Conservation (phyloP, 306 rosid genomes). For the Glycyrrhiza uralensis region DNA sequence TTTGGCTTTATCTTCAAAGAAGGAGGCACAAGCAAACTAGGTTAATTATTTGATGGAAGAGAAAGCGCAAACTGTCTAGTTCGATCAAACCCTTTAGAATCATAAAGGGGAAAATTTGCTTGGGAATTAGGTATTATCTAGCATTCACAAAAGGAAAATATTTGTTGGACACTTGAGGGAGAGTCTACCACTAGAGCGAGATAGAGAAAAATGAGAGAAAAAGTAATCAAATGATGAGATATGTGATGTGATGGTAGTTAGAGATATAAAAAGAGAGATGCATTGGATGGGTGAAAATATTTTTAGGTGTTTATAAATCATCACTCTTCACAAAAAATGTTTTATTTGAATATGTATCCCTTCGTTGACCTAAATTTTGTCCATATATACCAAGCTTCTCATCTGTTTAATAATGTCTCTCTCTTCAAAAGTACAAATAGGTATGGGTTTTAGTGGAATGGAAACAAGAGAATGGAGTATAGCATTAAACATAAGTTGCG, state of each 20-base stretch:
- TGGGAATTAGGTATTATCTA: background rate
- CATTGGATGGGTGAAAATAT: too few relatives aligned
- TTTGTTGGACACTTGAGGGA: too few relatives aligned
- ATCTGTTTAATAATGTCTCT: background rate
- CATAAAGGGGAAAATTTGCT: background rate
- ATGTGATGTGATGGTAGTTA: too few relatives aligned
- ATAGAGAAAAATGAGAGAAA: too few relatives aligned
- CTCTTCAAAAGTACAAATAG: background rate
- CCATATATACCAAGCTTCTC: background rate
- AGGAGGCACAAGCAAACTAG: background rate
- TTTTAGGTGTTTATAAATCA: too few relatives aligned
- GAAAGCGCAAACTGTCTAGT: background rate
- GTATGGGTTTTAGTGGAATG: background rate
- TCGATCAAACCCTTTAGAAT: background rate
- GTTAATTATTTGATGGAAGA: background rate
- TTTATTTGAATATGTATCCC: background rate
- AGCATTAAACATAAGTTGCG: too few relatives aligned
- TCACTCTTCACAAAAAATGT: too few relatives aligned
- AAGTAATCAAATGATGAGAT: too few relatives aligned
- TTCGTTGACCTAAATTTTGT: background rate
- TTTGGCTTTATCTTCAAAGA: background rate
- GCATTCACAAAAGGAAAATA: too few relatives aligned
- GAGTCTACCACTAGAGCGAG: too few relatives aligned
- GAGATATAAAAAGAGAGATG: too few relatives aligned
- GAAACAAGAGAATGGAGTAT: background rate